Percentiles rank a stretch among this genome's conserved stretches.
Conservation (phyloP, 1,284 basidiomycete species). For the Gymnopus androsaceus region DNA sequence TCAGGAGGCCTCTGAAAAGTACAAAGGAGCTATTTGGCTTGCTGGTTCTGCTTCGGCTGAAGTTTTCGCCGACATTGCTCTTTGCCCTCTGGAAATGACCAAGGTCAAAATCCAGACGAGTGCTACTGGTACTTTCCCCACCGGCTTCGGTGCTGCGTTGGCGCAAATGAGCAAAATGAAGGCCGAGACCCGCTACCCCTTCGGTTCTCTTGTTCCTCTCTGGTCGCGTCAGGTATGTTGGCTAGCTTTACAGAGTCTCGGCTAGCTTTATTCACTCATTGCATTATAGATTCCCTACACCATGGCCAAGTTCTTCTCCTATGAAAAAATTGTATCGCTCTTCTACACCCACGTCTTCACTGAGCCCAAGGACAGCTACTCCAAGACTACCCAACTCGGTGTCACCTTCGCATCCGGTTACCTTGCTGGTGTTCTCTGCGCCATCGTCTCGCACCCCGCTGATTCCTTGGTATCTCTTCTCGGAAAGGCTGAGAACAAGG, state of each 20-base stretch:
- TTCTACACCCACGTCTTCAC: conserved; percentile 81
- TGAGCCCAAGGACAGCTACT: conserved; percentile 70
- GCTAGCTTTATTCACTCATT: not conserved
- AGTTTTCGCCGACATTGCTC: conserved; percentile 91
- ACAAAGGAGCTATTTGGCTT: conserved; percentile 95
- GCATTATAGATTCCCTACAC: conserved; percentile 73
- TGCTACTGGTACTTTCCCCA: conserved; percentile 72
- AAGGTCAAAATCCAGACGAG: conserved; percentile 86
- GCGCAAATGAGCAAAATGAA: conserved; percentile 63
- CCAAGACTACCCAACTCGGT: conserved; percentile 74
- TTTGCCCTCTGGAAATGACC: conserved; percentile 83
- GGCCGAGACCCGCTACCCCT: conserved; percentile 75
- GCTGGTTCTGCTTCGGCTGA: conserved; percentile 92
- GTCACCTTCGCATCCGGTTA: conserved; percentile 82
- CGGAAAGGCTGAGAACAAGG: conserved; percentile 76
- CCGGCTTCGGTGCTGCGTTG: conserved; percentile 69
- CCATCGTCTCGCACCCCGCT: conserved; percentile 81
- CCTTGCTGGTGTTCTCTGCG: conserved; percentile 80
- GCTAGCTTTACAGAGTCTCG: not conserved
- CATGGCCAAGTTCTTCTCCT: conserved; percentile 89
- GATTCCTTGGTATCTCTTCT: conserved; percentile 80
- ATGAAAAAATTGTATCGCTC: conserved; percentile 73
- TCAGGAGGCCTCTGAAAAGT: conserved; percentile 79
- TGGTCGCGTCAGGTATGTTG: conserved; percentile 76
- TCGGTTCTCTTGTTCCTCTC: conserved; percentile 78